These are phyloP conservation scores for Lachnellula hyalina DNA, from an alignment of 2,329 filamentous ascomycete species.

Conservation along the genomic window DNA sequence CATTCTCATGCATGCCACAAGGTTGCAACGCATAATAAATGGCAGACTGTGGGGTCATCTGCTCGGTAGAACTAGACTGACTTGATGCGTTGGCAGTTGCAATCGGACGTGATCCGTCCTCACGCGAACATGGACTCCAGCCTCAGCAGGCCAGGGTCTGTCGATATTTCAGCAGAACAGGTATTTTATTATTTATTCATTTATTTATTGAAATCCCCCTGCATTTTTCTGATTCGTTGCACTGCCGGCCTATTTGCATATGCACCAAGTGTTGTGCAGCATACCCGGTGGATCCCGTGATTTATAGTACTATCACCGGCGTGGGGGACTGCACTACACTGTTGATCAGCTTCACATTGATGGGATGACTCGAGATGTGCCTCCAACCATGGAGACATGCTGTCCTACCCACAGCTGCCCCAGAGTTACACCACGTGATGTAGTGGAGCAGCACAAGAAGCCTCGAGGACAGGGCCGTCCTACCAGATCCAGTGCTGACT, in stretches of 20 bases:
- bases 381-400: conserved; percentile 14
- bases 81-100: conserved; percentile 29
- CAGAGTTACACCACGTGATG: conserved; percentile 25
- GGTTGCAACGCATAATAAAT: conserved; percentile 22
- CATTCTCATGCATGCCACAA: conserved; percentile 13
- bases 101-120: conserved; percentile 23
- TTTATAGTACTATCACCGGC: conserved; percentile 20
- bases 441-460: conserved; percentile 5
- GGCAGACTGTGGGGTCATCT: conserved; percentile 17
- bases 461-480: conserved; percentile 10
- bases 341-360: conserved; percentile 10
- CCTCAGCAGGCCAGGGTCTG: conserved; percentile 25
- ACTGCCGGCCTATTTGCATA: conserved; percentile 17
- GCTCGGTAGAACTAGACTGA: conserved; percentile 12
- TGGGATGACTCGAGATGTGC: conserved; percentile 11
- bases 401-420: conserved; percentile 8
- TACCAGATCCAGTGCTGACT: conserved; percentile 22
- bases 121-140: conserved; percentile 13
- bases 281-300: conserved; percentile 26
- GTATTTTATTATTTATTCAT: conserved; percentile 19
- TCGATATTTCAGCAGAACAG: conserved; percentile 27
- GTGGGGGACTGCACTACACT: conserved; percentile 8
- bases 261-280: conserved; percentile 26
- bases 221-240: conserved; percentile 24
- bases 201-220: conserved; percentile 6